Evolutionary conservation across 1,284 basidiomycete genomes (phyloP).

Genomic region (Rhodotorula glutinis): DNA sequence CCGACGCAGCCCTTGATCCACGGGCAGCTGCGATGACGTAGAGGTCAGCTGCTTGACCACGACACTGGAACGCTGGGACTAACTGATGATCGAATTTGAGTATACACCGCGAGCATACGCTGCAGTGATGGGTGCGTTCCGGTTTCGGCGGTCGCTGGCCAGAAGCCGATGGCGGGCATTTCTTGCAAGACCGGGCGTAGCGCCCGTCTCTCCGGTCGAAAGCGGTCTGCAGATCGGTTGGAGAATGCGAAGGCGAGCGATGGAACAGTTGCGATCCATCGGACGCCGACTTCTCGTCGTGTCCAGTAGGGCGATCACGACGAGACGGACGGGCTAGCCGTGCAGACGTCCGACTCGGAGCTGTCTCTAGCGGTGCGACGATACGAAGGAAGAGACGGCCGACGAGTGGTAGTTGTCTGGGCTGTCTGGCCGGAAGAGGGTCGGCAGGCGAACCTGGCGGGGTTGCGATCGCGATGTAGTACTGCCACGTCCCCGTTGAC

Average conservation of each 20-base stretch:
- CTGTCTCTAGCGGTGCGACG: background rate
- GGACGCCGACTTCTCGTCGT: background rate
- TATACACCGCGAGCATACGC: conserved; percentile 85
- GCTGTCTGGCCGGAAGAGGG: conserved; percentile 3
- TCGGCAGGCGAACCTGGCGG: conserved; percentile 30
- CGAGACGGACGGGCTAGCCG: background rate
- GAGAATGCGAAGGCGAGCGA: too few species aligned
- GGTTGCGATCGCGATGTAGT: conserved; percentile 41
- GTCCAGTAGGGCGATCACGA: background rate
- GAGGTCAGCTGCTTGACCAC: conserved; percentile 1
- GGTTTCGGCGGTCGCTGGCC: conserved; percentile 63
- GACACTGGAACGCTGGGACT: conserved; percentile 37
- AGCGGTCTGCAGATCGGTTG: background rate
- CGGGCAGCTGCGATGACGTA: conserved; percentile 46
- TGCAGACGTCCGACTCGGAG: too few species aligned
- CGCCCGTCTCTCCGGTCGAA: background rate
- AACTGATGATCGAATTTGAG: conserved; percentile 94
- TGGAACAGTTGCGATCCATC: too few species aligned
- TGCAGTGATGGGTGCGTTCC: conserved; percentile 94
- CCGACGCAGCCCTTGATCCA: conserved; percentile 84
- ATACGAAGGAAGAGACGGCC: conserved; percentile 1
- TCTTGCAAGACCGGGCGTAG: conserved; percentile 37
- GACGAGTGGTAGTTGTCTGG: background rate
- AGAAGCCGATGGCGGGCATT: conserved; percentile 51
- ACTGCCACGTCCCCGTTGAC: too few species aligned